Evolutionary conservation across 148 eudicot genomes (phyloP).

Genomic region (Polygonum maritimum): DNA sequence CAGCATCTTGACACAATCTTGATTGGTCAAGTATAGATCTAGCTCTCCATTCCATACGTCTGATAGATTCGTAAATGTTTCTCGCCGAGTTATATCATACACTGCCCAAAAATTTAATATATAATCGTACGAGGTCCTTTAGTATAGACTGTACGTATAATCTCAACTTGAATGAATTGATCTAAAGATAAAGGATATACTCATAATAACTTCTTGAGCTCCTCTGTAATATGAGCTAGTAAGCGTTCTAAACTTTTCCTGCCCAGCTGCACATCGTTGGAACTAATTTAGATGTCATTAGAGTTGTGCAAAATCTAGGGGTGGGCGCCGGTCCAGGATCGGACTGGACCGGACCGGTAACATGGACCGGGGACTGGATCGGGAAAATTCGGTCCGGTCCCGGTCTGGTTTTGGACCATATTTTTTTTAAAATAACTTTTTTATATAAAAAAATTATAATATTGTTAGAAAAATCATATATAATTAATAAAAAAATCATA

Average conservation of each 20-base stretch:
- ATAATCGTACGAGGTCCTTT: background rate
- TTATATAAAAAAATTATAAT: too few relatives aligned
- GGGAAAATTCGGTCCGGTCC: too few relatives aligned
- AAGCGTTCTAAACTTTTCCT: slow-evolving; percentile 12
- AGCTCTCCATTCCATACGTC: slow-evolving; percentile 14
- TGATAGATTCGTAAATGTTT: slow-evolving; percentile 13
- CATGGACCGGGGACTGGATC: too few relatives aligned
- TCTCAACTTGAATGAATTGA: too few relatives aligned
- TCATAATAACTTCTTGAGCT: slow-evolving; percentile 11
- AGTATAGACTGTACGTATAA: background rate
- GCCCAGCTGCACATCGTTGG: slow-evolving; percentile 13
- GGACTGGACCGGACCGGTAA: too few relatives aligned
- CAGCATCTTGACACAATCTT: slow-evolving; percentile 17
- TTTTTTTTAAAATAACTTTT: too few relatives aligned
- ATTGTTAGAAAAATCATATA: too few relatives aligned
- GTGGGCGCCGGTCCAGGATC: too few relatives aligned
- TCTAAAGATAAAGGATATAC: background rate
- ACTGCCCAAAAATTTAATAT: slow-evolving; percentile 1
- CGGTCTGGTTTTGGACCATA: too few relatives aligned
- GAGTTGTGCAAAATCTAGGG: too few relatives aligned
- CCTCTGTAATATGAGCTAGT: slow-evolving; percentile 11
- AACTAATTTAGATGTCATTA: too few relatives aligned
- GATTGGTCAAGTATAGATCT: slow-evolving; percentile 16
- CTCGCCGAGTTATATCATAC: slow-evolving; percentile 15
- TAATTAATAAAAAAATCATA: too few relatives aligned